Conservation (phyloP, 805 yeast species). For the Pichia heedii region DNA sequence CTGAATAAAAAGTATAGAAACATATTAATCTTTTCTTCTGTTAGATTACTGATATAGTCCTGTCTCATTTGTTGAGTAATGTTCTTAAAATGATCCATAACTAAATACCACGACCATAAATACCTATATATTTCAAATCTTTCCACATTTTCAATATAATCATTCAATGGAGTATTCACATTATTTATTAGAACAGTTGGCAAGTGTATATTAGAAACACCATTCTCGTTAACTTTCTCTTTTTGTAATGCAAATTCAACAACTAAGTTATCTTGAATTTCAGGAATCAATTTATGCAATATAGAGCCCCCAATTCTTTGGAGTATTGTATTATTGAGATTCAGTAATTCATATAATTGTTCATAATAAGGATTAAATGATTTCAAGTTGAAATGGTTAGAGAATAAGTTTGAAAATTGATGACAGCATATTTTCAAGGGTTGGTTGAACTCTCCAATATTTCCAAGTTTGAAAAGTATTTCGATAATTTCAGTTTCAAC, state of each 20-base stretch:
- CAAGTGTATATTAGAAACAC: conserved; percentile 25
- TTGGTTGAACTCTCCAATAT: conserved; percentile 20
- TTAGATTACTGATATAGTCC: conserved; percentile 50
- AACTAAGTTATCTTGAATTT: conserved; percentile 48
- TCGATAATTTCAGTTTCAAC: conserved; percentile 37
- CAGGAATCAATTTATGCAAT: conserved; percentile 33
- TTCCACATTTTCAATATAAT: conserved; percentile 33
- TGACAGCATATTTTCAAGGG: conserved; percentile 29
- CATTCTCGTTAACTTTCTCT: conserved; percentile 27
- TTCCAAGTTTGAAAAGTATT: conserved; percentile 21
- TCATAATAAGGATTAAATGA: conserved; percentile 27
- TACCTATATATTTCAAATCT: conserved; percentile 32
- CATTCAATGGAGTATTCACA: conserved; percentile 25
- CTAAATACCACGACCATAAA: conserved; percentile 61
- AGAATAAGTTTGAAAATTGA: conserved; percentile 18
- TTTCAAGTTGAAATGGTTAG: conserved; percentile 21
- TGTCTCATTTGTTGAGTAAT: conserved; percentile 57
- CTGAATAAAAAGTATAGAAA: conserved; percentile 49
- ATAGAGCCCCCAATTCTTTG: conserved; percentile 37
- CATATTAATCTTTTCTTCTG: conserved; percentile 36
- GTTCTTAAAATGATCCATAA: conserved; percentile 52
- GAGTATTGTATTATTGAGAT: conserved; percentile 24
- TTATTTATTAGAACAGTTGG: conserved; percentile 34
- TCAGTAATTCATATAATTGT: conserved; percentile 28
- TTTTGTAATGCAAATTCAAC: conserved; percentile 52